A percentile compares a stretch with the other conserved stretches of the same genome.
These are phyloP conservation scores for Talaromyces sp. DNA, from an alignment of 2,329 filamentous ascomycete genomes.

Conservation along the genomic window DNA sequence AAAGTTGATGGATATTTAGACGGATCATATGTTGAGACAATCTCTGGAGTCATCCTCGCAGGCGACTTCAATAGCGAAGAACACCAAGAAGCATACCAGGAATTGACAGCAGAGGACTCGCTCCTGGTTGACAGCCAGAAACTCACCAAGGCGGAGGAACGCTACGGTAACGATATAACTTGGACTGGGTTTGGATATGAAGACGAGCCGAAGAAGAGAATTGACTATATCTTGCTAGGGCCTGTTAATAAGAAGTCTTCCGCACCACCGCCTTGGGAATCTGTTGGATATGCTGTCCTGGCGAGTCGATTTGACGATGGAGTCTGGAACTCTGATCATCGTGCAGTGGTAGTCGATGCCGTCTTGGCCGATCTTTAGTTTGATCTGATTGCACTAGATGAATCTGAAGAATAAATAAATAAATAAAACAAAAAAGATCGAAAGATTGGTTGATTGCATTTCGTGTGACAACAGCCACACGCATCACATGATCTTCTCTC, in stretches of 20 bases:
- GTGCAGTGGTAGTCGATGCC: conserved; percentile 54
- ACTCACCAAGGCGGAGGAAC: conserved; percentile 31
- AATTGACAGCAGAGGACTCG: conserved; percentile 41
- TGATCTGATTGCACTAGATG: not conserved
- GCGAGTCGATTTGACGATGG: conserved; percentile 55
- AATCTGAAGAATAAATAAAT: not conserved
- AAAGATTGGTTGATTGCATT: not conserved
- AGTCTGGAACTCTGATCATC: conserved; percentile 55
- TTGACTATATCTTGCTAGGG: conserved; percentile 54
- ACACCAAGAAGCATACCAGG: conserved; percentile 51
- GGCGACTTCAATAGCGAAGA: conserved; percentile 57
- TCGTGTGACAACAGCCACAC: not conserved
- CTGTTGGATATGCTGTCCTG: conserved; percentile 51
- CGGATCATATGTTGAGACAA: conserved; percentile 23
- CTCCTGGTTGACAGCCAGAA: conserved; percentile 38
- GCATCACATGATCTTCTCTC: not conserved
- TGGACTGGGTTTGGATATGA: conserved; percentile 53
- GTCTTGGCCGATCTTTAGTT: conserved; percentile 20
- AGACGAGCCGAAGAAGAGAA: conserved; percentile 38
- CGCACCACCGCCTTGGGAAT: conserved; percentile 33
- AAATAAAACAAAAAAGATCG: not conserved
- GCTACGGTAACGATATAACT: conserved; percentile 52
- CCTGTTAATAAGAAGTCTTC: conserved; percentile 16
- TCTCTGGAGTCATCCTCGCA: conserved; percentile 48
- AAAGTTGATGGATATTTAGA: conserved; percentile 36